phyloP scores from a whole-genome alignment of 2,329 filamentous ascomycete species.

The Gnomoniopsis smithogilvyi region DNA sequence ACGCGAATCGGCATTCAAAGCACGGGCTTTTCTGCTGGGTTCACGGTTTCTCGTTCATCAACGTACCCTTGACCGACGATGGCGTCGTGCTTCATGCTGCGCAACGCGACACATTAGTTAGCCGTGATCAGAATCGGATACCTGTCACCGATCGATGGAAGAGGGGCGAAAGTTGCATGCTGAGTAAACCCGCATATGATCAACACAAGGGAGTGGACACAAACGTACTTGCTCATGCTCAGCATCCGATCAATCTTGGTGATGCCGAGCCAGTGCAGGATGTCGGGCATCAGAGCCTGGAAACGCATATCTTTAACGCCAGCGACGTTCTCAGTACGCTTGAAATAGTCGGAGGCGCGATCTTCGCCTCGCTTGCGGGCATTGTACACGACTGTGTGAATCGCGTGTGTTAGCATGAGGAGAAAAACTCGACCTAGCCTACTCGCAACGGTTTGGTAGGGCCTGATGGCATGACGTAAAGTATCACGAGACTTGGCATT shows the following conservation, averaged over 20 bases:
- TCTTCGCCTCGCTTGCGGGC: constrained; percentile 76
- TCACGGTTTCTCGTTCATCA: background rate
- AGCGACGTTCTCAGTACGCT: constrained; percentile 96
- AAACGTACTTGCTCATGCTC: constrained; percentile 88
- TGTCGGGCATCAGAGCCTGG: constrained; percentile 96
- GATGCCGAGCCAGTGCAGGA: constrained; percentile 96
- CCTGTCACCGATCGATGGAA: constrained; percentile 4
- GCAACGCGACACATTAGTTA: constrained; percentile 14
- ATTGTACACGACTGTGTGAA: constrained; percentile 62
- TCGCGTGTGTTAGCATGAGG: background rate
- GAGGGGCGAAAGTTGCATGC: background rate
- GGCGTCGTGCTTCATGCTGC: constrained; percentile 85
- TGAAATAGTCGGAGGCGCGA: constrained; percentile 88
- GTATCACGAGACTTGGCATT: background rate
- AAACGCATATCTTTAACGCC: constrained; percentile 97
- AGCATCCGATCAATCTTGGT: constrained; percentile 98
- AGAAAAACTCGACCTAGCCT: background rate
- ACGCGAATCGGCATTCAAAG: background rate
- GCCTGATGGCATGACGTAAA: background rate
- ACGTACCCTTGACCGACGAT: constrained; percentile 76
- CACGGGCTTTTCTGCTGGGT: background rate
- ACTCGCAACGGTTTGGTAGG: background rate
- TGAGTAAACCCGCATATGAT: background rate
- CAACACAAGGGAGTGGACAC: background rate
- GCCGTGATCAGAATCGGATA: background rate